Conservation (phyloP, 1,284 basidiomycete genomes). For the Schizophyllum amplum region DNA sequence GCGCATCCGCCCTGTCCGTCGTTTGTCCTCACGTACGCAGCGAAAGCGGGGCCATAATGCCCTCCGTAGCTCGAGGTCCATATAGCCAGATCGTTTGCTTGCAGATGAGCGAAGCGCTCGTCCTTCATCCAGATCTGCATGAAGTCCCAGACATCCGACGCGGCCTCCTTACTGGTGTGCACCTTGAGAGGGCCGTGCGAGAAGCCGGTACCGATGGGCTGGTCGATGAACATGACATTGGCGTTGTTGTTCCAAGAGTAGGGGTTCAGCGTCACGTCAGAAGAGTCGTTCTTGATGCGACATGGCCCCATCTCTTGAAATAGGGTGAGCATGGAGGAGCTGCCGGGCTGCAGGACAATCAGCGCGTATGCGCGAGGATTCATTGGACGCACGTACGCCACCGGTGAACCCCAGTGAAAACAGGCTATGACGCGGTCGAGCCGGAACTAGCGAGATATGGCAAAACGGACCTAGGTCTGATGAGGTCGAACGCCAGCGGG, state of each 20-base stretch:
- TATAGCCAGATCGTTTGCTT: constrained; percentile 41
- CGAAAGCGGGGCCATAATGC: no score
- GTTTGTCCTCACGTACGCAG: no score
- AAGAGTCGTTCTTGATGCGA: constrained; percentile 49
- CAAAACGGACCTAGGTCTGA: no score
- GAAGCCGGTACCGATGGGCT: constrained; percentile 58
- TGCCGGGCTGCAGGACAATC: no score
- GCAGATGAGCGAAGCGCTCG: constrained; percentile 45
- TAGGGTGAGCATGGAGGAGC: constrained; percentile 60
- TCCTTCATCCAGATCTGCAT: constrained; percentile 61
- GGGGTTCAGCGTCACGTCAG: constrained; percentile 43
- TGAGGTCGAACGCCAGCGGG: no score
- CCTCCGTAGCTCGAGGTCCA: no score
- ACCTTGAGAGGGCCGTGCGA: constrained; percentile 44
- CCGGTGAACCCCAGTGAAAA: no score
- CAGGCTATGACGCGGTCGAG: no score
- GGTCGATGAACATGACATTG: constrained; percentile 52
- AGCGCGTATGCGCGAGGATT: no score
- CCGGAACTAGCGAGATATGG: no score
- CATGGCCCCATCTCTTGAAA: constrained; percentile 63
- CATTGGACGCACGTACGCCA: no score
- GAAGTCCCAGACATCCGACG: constrained; percentile 52
- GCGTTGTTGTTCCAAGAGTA: constrained; percentile 59
- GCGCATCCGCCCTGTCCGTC: no score
- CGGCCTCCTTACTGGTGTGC: constrained; percentile 44